Conservation (phyloP, 2,329 filamentous ascomycete genomes). For the Bipolaris oryzae region DNA sequence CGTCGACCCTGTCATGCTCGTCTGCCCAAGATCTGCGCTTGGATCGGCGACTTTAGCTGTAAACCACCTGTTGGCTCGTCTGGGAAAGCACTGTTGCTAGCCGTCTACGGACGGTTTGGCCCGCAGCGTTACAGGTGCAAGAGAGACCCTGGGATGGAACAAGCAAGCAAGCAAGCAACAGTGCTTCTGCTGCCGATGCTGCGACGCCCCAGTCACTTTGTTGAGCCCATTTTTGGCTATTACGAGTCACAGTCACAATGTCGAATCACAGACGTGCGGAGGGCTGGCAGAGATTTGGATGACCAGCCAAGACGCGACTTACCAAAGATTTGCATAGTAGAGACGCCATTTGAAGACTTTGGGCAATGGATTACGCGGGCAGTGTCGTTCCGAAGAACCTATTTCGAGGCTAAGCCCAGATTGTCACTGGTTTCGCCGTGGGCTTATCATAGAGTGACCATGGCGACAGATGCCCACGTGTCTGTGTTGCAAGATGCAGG, state of each 20-base stretch:
- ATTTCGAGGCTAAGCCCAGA: conserved; percentile 8
- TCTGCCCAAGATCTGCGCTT: conserved; percentile 33
- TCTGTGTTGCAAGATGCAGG: conserved; percentile 9
- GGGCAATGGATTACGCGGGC: conserved; percentile 6
- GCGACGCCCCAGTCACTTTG: background rate
- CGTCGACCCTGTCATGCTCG: conserved; percentile 20
- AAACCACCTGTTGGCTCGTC: conserved; percentile 19
- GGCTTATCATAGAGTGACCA: conserved; percentile 12
- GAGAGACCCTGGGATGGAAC: conserved; percentile 19
- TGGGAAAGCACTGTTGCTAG: conserved; percentile 25
- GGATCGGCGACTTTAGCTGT: conserved; percentile 26
- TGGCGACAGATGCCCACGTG: conserved; percentile 12
- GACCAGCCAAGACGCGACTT: conserved; percentile 13
- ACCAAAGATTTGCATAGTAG: conserved; percentile 12
- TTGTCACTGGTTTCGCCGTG: conserved; percentile 11
- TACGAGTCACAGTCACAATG: background rate
- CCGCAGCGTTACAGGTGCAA: conserved; percentile 22
- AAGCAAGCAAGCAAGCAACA: too few species aligned
- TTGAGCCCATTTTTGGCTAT: background rate
- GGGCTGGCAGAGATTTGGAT: conserved; percentile 15
- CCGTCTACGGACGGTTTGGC: conserved; percentile 24
- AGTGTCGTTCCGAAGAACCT: conserved; percentile 4
- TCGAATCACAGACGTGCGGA: conserved; percentile 13
- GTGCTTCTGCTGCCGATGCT: too few species aligned
- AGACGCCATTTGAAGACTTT: conserved; percentile 10